Conservation (phyloP, 768 basidiomycete genomes). For the Lyophyllum shimeji region DNA sequence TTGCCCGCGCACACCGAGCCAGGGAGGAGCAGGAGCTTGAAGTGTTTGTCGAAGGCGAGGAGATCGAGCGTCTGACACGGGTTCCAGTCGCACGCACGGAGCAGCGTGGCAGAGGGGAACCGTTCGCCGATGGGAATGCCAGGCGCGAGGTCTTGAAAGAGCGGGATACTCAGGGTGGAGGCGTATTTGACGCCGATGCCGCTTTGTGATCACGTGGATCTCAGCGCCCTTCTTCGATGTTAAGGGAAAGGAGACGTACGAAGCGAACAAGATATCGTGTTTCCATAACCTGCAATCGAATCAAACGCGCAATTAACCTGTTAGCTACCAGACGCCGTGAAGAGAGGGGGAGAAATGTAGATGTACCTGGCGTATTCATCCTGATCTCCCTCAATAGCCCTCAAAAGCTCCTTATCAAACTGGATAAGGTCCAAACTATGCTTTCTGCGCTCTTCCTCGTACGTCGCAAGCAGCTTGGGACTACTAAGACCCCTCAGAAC, state of each 20-base stretch:
- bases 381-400: background rate
- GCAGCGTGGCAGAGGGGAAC: background rate
- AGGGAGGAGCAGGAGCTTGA: background rate
- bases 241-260: background rate
- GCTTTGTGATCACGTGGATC: background rate
- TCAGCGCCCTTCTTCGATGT: too few relatives aligned
- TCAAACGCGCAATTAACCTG: too few relatives aligned
- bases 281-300: background rate
- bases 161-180: background rate
- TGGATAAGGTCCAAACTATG: conserved; percentile 3
- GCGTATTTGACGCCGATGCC: background rate
- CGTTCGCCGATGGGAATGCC: conserved; percentile 1
- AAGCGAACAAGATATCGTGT: background rate
- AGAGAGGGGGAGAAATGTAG: background rate
- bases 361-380: background rate
- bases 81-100: background rate
- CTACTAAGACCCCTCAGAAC: background rate
- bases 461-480: background rate
- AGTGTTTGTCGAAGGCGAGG: background rate
- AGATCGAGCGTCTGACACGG: background rate
- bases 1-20: background rate
- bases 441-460: conserved; percentile 2
- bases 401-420: conserved; percentile 1
- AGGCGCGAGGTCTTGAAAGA: background rate
- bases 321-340: background rate